A percentile compares a stretch with the other conserved stretches of the same genome.
phyloP scores from a whole-genome alignment of 176 grass and related monocot genomes.

The Triticum urartu region DNA sequence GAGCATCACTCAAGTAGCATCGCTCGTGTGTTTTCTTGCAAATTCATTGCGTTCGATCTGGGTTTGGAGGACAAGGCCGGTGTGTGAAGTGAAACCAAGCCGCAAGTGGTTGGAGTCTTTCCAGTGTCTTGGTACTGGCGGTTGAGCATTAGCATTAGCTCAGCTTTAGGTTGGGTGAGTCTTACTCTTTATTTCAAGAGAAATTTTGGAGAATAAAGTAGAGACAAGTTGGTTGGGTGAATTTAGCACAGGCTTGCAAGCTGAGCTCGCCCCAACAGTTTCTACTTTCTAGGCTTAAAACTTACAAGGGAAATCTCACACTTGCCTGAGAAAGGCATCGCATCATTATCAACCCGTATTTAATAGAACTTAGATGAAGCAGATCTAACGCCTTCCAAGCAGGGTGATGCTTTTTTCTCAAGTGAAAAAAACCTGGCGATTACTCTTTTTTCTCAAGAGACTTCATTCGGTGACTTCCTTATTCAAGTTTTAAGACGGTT shows the following conservation, averaged over 20 bases:
- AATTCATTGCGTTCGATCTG: not conserved
- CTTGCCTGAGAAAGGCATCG: too few relatives aligned
- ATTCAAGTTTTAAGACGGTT: too few relatives aligned
- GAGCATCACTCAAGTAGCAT: not conserved
- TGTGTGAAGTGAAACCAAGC: too few relatives aligned
- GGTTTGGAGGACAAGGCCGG: not conserved
- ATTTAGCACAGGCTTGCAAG: too few relatives aligned
- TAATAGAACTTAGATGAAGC: too few relatives aligned
- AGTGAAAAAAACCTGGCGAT: not conserved
- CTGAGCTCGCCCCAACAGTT: too few relatives aligned
- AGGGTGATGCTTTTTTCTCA: not conserved
- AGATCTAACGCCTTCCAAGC: too few relatives aligned
- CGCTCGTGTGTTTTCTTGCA: too few relatives aligned
- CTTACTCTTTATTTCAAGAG: not conserved
- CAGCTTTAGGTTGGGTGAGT: not conserved
- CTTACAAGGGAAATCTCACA: too few relatives aligned
- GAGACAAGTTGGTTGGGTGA: too few relatives aligned
- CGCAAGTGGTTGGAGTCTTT: not conserved
- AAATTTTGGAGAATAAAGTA: not conserved
- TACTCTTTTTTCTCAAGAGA: slow-evolving; percentile 1
- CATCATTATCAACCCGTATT: too few relatives aligned
- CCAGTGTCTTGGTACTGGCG: not conserved
- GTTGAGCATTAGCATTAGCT: not conserved
- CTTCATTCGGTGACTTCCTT: not conserved
- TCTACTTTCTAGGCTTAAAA: too few relatives aligned